These are phyloP conservation scores for Gonapodya sp. DNA, from an alignment of 192 early-diverging fungal genomes.

Conservation along the genomic window DNA sequence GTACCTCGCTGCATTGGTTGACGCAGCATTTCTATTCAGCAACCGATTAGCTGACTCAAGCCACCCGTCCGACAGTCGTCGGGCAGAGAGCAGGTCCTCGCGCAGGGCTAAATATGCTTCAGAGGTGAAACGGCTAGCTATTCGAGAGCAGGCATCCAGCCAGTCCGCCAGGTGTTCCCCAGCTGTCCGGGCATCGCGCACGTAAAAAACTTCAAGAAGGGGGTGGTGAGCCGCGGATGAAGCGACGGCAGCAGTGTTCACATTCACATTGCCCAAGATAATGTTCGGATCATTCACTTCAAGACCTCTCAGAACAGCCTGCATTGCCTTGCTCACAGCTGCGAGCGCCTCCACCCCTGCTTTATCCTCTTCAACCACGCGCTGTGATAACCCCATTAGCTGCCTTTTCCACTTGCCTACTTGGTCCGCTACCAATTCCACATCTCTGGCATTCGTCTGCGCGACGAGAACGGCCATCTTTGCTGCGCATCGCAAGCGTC, in stretches of 20 bases:
- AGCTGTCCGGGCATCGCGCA: conserved; percentile 32
- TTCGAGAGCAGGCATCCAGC: conserved; percentile 33
- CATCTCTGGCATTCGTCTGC: conserved; percentile 34
- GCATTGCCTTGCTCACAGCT: conserved; percentile 38
- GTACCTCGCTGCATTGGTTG: conserved; percentile 38
- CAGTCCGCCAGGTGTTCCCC: conserved; percentile 35
- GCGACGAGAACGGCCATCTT: conserved; percentile 42
- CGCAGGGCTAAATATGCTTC: conserved; percentile 35
- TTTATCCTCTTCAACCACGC: conserved; percentile 45
- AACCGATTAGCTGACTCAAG: conserved; percentile 31
- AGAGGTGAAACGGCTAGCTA: conserved; percentile 39
- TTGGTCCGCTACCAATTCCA: conserved; percentile 32
- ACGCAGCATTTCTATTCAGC: conserved; percentile 35
- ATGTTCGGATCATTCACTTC: conserved; percentile 23
- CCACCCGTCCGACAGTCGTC: conserved; percentile 36
- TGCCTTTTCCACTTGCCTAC: conserved; percentile 41
- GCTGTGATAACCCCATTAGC: conserved; percentile 34
- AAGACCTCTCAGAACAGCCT: conserved; percentile 37
- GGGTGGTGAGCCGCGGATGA: conserved; percentile 32
- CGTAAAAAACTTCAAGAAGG: conserved; percentile 33
- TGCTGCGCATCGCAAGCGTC: conserved; percentile 29
- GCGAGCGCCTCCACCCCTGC: conserved; percentile 35
- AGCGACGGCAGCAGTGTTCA: conserved; percentile 10
- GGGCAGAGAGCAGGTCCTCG: conserved; percentile 34
- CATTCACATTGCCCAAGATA: background rate